Conservation (phyloP, 768 basidiomycete genomes). For the Lepiota subincarnata region DNA sequence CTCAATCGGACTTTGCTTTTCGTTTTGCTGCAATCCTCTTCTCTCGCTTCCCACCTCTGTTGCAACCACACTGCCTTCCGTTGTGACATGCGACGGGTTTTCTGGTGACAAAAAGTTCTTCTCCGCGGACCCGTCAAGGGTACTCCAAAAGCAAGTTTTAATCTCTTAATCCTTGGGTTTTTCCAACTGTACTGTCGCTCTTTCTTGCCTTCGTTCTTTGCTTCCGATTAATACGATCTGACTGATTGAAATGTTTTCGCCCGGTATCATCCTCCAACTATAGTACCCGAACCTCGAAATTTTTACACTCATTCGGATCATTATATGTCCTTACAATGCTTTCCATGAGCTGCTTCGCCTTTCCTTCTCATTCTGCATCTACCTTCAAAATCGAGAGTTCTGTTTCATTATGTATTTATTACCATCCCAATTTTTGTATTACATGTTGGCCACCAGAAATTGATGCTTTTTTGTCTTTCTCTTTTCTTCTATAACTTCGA, state of each 20-base stretch:
- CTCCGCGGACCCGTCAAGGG: not conserved
- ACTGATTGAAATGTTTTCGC: not conserved
- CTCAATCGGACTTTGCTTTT: slow-evolving; percentile 10
- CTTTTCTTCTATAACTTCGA: too few species aligned
- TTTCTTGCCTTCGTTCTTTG: not conserved
- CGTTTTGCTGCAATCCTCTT: not conserved
- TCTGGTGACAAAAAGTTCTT: not conserved
- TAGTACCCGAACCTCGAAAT: too few species aligned
- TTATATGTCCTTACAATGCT: too few species aligned
- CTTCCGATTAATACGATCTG: not conserved
- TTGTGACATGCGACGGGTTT: not conserved
- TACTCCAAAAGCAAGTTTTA: not conserved
- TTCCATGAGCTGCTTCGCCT: too few species aligned
- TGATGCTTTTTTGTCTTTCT: too few species aligned
- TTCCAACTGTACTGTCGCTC: not conserved
- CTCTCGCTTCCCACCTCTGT: not conserved
- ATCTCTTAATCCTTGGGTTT: not conserved
- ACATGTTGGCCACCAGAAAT: too few species aligned
- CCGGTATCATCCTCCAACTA: not conserved
- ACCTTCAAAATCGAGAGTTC: too few species aligned
- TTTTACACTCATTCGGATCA: too few species aligned
- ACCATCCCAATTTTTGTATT: too few species aligned
- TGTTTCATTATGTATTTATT: too few species aligned
- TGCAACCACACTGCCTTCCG: not conserved
- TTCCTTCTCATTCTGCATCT: too few species aligned